phyloP scores from a whole-genome alignment of 768 basidiomycete species.

The Phylloporus arenicola region DNA sequence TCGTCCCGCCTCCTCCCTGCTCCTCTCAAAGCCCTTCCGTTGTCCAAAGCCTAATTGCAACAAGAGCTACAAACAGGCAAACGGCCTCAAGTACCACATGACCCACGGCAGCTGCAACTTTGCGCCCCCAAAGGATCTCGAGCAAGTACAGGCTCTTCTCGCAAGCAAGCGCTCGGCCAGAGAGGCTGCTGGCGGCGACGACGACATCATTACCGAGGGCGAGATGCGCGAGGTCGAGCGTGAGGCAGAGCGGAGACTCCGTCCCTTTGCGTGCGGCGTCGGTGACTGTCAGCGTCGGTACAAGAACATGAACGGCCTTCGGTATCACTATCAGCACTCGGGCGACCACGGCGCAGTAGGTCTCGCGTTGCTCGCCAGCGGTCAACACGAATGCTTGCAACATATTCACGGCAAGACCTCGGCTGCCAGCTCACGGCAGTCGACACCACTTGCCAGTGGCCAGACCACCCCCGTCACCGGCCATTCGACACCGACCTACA shows the following conservation, averaged over 20 bases:
- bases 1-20: slow-evolving; percentile 50
- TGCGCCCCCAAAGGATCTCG: slow-evolving; percentile 80
- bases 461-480: slow-evolving; percentile 29
- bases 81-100: slow-evolving; percentile 92
- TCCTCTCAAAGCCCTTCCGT: slow-evolving; percentile 80
- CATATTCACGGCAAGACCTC: slow-evolving; percentile 29
- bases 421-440: slow-evolving; percentile 30
- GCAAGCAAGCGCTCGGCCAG: slow-evolving; percentile 40
- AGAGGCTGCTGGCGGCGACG: slow-evolving; percentile 40
- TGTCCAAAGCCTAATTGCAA: slow-evolving; percentile 95
- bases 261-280: slow-evolving; percentile 88
- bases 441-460: slow-evolving; percentile 28
- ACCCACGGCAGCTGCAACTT: slow-evolving; percentile 92
- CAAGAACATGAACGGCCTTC: slow-evolving; percentile 97
- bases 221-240: slow-evolving; percentile 70
- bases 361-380: slow-evolving; percentile 73
- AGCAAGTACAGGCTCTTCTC: slow-evolving; percentile 68
- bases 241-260: slow-evolving; percentile 76
- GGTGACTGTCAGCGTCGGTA: slow-evolving; percentile 84
- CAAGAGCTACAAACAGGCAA: slow-evolving; percentile 95
- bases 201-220: slow-evolving; percentile 45
- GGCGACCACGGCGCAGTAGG: slow-evolving; percentile 94
- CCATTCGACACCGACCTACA: slow-evolving; percentile 28
- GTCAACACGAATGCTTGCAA: slow-evolving; percentile 54
- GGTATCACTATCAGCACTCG: slow-evolving; percentile 96